Conservation (phyloP, 2,329 filamentous ascomycete species). For the Didymella sp. region DNA sequence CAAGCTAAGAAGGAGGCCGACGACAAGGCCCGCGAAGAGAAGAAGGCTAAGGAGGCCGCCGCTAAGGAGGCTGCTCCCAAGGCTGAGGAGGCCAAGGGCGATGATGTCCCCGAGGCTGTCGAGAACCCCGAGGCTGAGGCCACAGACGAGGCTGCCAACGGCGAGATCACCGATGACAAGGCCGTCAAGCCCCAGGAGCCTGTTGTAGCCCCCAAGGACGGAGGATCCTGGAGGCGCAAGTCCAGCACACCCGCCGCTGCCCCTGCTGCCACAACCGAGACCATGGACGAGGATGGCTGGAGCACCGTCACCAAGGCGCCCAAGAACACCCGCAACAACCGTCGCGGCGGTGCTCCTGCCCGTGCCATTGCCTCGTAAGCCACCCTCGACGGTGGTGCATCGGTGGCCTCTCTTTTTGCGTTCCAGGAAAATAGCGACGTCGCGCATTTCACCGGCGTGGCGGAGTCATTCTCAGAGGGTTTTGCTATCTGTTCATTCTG, state of each 20-base stretch:
- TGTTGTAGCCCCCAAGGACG: constrained; percentile 52
- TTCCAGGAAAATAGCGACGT: constrained; percentile 38
- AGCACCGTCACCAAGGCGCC: constrained; percentile 58
- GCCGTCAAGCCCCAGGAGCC: constrained; percentile 64
- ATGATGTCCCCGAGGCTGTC: constrained; percentile 16
- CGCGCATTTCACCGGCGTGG: constrained; percentile 36
- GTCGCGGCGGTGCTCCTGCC: constrained; percentile 48
- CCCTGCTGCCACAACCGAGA: constrained; percentile 53
- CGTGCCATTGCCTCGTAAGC: constrained; percentile 57
- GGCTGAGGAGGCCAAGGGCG: constrained; percentile 40
- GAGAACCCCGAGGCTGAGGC: constrained; percentile 55
- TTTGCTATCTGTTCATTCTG: constrained; percentile 31
- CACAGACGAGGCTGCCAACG: constrained; percentile 58
- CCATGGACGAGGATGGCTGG: constrained; percentile 61
- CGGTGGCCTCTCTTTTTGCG: constrained; percentile 22
- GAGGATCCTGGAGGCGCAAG: constrained; percentile 52
- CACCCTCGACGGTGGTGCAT: constrained; percentile 1
- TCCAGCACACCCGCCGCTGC: constrained; percentile 36
- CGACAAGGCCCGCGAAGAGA: constrained; percentile 80
- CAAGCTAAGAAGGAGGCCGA: constrained; percentile 87
- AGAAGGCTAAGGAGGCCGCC: constrained; percentile 59
- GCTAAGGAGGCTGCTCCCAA: constrained; percentile 51
- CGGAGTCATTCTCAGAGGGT: constrained; percentile 32
- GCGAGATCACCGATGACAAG: constrained; percentile 60
- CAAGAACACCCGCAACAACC: constrained; percentile 49